Base-by-base conservation (phyloP, 2,329 filamentous ascomycete genomes). In the Pyricularia pennisetigena region DNA sequence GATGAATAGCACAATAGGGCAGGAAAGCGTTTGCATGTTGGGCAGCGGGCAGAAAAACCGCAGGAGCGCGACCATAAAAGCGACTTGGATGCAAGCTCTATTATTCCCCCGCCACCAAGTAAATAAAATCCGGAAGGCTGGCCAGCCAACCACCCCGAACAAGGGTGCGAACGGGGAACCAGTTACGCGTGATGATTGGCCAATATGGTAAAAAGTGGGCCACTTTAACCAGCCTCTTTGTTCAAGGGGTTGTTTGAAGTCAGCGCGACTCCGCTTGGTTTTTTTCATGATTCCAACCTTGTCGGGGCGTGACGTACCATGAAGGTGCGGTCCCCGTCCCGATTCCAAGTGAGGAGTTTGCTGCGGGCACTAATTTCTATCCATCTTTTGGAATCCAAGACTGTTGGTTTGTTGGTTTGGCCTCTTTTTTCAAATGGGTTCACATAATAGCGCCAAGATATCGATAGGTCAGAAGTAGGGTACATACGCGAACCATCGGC, bases 81-180 rank as follows among this genome's bases (percentile, higher is more conserved):
- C 57, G 57, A 61, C 57, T 61, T 61, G 57, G 57, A 26, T 61
- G 23, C 57, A 61, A 24, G 57, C 57, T 61, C 57, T 61, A 23
- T 61, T 26, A 23, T 82, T 83, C 81, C 80, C 81, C 81, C 78
- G 81, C 81, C 81, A 83, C 79, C 68, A 69, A 74, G 76, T 78
- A 76, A 78, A 78, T 76, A 78, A 77, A 76, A 74, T 69, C n/a
- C 67, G 71, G 73, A 76, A 29, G 67, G 67, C 67, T 68, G 67
- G 67, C 29, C 67, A 49, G 74, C 66, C 63, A 68, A 69, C 66
- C 65, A 64, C 67, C 64, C 65, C 68, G 64, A 65, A 64, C 65
- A 69, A 65, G 68, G 69, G 63, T 64, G 16, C 0, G 0, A 26
- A 29, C 5, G 23, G 64, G 64, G 64, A 35, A 35, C 5, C 57